Base-by-base conservation (phyloP, 2,329 filamentous ascomycete genomes). In the Thielaviopsis punctulata region DNA sequence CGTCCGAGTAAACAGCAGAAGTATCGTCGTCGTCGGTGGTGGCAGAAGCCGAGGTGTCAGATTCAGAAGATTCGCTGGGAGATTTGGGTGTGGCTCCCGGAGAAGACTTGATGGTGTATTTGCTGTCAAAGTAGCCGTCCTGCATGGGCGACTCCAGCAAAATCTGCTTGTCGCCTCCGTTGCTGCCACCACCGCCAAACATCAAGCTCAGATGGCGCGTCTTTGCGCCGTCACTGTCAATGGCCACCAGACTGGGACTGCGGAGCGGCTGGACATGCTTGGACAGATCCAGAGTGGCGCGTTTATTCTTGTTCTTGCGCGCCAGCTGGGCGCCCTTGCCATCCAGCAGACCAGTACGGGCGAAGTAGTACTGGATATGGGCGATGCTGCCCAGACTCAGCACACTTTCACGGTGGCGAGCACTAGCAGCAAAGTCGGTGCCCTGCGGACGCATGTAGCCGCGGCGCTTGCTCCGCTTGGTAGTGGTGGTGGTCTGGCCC, bases 321-420 rank as follows among this genome's bases (percentile, higher is more conserved):
- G 85, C 82, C 55, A 93, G 69, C 64, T 93, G 84, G 51, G 80
- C 92, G 33, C 89, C 90, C 64, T 95, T 95, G 53, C 90, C 88
- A 62, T 98, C 92, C 49, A 98, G 69, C 57, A 98, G 69, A 5
- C 92, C 92, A 0, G 92, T 98, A 55, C 92, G 76, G 33, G 92
- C 90, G 69, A 98, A 98, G 68, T 96, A 98, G 68, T 96, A 95
- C 66, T 98, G 92, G 62, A 98, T 72, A 69, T 98, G 92, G 52
- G 89, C 87, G 60, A 98, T 98, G 66, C 89, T 95, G 52, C 92
- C 92, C 56, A 98, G 69, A 62, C 87, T 95, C 78, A 96, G 83
- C 58, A 98, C 92, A 63, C 89, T 95, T 65, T 98, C 90, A 57
- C 92, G 77, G 49, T 87, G 87, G 62, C 80, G 81, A 46, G 92